Conservation (phyloP, 306 rosid genomes). For the Sicyos baderoa region DNA sequence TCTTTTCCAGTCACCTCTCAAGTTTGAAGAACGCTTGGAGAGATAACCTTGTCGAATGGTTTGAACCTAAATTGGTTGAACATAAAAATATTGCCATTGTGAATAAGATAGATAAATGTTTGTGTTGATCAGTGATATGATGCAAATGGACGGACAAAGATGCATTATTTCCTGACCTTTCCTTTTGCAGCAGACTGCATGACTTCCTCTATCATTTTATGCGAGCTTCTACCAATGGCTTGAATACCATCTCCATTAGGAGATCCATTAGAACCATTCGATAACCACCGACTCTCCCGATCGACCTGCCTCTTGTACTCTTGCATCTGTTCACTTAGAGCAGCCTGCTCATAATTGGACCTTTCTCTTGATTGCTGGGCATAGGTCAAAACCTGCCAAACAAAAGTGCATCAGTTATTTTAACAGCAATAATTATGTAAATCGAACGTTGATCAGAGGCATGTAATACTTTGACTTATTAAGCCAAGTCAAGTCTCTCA, state of each 20-base stretch:
- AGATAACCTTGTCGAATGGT: conserved; percentile 99
- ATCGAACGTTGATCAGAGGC: neutral
- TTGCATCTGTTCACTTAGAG: conserved; percentile 97
- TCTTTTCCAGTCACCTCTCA: conserved; percentile 99
- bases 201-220: conserved; percentile 98
- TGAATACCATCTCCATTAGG: conserved; percentile 99
- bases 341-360: conserved; percentile 97
- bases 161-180: conserved; percentile 43
- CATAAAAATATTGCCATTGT: neutral
- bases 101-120: neutral
- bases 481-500: too few relatives aligned
- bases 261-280: conserved; percentile 86
- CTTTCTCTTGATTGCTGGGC: conserved; percentile 98
- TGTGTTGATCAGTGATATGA: neutral
- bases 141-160: conserved; percentile 2
- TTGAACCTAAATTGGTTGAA: conserved; percentile 55
- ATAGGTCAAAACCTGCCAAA: conserved; percentile 85
- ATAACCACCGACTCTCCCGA: conserved; percentile 92
- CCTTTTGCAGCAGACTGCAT: conserved; percentile 99
- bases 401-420: conserved; percentile 3
- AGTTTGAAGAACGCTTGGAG: conserved; percentile 93
- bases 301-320: conserved; percentile 92
- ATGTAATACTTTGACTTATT: neutral
- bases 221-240: conserved; percentile 98
- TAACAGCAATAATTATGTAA: neutral